Percentiles rank a stretch among this genome's conserved stretches.
These are phyloP conservation scores for Ophiosphaerella korrae DNA, from an alignment of 2,329 filamentous ascomycete genomes.

Conservation along the genomic window DNA sequence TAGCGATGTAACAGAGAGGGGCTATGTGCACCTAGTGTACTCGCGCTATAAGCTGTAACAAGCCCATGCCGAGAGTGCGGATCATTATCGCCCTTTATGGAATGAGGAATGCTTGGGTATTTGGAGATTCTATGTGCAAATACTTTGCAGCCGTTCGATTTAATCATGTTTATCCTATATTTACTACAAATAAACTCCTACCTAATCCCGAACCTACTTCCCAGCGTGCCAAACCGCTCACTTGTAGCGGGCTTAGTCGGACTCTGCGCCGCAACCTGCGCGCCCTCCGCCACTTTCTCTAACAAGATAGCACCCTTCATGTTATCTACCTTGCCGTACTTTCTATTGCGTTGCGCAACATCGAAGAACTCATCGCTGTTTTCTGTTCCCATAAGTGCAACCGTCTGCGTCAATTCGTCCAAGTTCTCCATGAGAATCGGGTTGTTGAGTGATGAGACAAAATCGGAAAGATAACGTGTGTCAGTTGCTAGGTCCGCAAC, in stretches of 20 bases:
- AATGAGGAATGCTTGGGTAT: no score
- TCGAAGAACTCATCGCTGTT: conserved; percentile 98
- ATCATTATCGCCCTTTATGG: no score
- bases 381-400: conserved; percentile 81
- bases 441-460: conserved; percentile 85
- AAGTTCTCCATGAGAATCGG: conserved; percentile 87
- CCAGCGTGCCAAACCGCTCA: conserved; percentile 43
- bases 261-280: conserved; percentile 42
- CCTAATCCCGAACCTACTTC: conserved; percentile 40
- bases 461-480: conserved; percentile 80
- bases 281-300: conserved; percentile 68
- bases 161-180: no score
- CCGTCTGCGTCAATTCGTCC: conserved; percentile 91
- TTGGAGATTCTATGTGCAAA: no score
- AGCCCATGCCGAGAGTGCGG: no score
- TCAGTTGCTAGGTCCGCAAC: conserved; percentile 82
- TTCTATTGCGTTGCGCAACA: conserved; percentile 84
- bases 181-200: not conserved
- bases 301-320: conserved; percentile 85
- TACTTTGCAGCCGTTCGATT: no score
- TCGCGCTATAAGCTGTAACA: no score
- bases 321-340: conserved; percentile 91
- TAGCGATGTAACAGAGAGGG: no score
- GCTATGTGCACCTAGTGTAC: no score
- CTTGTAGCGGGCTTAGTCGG: conserved; percentile 33